phyloP scores from a whole-genome alignment of 768 basidiomycete genomes.

The Termitomyces sp. region DNA sequence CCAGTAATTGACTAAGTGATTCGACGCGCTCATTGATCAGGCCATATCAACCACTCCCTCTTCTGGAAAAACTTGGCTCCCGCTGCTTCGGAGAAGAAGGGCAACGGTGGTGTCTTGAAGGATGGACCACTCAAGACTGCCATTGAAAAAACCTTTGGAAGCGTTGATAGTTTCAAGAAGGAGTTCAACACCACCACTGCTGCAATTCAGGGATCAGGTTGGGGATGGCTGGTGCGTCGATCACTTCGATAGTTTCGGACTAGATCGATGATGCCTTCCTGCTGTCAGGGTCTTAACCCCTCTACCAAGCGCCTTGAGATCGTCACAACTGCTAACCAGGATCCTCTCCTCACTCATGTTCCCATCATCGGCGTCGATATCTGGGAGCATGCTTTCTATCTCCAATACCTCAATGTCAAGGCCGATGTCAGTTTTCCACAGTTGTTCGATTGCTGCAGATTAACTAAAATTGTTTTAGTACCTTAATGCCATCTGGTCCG shows the following conservation, averaged over 20 bases:
- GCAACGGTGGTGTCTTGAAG: conserved; percentile 52
- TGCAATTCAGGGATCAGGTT: conserved; percentile 88
- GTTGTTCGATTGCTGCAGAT: not conserved
- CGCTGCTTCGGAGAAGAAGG: conserved; percentile 42
- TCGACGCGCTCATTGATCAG: conserved; percentile 31
- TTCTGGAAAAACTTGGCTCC: conserved; percentile 96
- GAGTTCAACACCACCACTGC: conserved; percentile 83
- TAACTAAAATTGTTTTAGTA: conserved; percentile 42
- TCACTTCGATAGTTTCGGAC: not conserved
- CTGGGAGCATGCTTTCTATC: conserved; percentile 96
- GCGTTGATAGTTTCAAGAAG: conserved; percentile 64
- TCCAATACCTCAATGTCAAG: conserved; percentile 96
- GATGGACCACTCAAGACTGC: conserved; percentile 64
- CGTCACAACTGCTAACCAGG: conserved; percentile 92
- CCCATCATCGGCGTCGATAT: conserved; percentile 92
- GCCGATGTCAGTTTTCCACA: conserved; percentile 58
- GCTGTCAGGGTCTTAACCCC: conserved; percentile 61
- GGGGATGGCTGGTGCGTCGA: conserved; percentile 89
- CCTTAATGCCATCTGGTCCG: conserved; percentile 84
- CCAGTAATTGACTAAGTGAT: conserved; percentile 6
- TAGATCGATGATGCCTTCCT: not conserved
- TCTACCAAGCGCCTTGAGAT: conserved; percentile 72
- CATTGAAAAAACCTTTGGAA: conserved; percentile 59
- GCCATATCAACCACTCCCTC: conserved; percentile 91
- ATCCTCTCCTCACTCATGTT: conserved; percentile 70